Evolutionary conservation across 2,329 filamentous ascomycete genomes (phyloP).

Genomic region (Penicillium concentricum): DNA sequence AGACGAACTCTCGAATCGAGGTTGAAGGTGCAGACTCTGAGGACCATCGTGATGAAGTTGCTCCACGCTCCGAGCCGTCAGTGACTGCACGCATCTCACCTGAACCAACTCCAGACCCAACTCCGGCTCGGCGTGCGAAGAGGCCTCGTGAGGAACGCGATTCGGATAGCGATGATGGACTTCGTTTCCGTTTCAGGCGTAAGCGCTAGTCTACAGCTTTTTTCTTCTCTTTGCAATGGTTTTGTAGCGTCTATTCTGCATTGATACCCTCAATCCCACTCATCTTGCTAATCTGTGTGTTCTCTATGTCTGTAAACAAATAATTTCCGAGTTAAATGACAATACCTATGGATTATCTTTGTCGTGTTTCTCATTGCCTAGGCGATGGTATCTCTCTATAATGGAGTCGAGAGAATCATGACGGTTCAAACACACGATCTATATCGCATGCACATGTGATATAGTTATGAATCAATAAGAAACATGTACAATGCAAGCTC

Average conservation of each 20-base stretch:
- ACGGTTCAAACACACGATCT: neutral
- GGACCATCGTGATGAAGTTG: slow-evolving; percentile 6
- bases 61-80: slow-evolving; percentile 12
- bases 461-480: neutral
- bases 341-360: neutral
- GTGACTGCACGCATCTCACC: slow-evolving; percentile 8
- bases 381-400: neutral
- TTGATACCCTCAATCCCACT: slow-evolving; percentile 13
- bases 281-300: neutral
- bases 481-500: neutral
- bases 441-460: neutral
- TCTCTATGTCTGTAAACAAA: neutral
- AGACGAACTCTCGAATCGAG: slow-evolving; percentile 13
- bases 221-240: neutral
- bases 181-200: slow-evolving; percentile 56
- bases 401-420: too few species aligned
- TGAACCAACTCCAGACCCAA: slow-evolving; percentile 20
- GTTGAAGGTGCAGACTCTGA: slow-evolving; percentile 20
- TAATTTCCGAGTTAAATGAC: neutral
- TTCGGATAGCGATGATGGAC: slow-evolving; percentile 58
- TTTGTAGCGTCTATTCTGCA: slow-evolving; percentile 11
- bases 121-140: slow-evolving; percentile 30
- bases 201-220: slow-evolving; percentile 30
- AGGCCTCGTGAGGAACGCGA: slow-evolving; percentile 41
- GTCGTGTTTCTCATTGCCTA: neutral